These are phyloP conservation scores for Chaetomium fimeti DNA, from an alignment of 495 filamentous ascomycete species.

Conservation along the genomic window DNA sequence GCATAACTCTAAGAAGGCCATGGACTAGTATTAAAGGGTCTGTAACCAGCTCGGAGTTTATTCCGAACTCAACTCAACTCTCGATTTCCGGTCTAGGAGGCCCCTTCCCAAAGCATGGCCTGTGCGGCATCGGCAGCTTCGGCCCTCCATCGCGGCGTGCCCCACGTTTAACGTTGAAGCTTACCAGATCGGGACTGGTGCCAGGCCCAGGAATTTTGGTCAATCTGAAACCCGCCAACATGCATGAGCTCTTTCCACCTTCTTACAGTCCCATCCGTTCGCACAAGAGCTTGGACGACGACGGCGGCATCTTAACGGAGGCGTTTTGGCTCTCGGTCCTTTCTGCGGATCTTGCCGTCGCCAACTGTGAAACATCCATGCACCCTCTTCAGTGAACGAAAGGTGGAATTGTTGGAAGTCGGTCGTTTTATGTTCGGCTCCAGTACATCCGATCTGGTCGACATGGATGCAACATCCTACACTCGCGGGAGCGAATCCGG, in stretches of 20 bases:
- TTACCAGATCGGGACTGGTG: constrained; percentile 9
- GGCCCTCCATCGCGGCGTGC: constrained; percentile 11
- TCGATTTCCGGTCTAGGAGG: not conserved
- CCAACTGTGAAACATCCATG: constrained; percentile 13
- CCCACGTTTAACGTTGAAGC: constrained; percentile 1
- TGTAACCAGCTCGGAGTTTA: too few relatives aligned
- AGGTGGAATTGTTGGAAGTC: too few relatives aligned
- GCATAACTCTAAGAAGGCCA: too few relatives aligned
- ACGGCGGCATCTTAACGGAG: constrained; percentile 10
- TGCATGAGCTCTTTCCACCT: constrained; percentile 2
- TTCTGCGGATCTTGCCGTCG: not conserved
- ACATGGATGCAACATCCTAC: constrained; percentile 11
- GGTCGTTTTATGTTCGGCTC: constrained; percentile 11
- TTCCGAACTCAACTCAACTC: too few relatives aligned
- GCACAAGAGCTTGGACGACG: constrained; percentile 7
- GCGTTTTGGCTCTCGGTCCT: not conserved
- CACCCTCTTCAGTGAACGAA: not conserved
- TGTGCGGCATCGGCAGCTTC: constrained; percentile 10
- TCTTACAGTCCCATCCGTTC: constrained; percentile 13
- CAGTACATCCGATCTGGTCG: constrained; percentile 8
- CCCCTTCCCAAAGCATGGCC: not conserved
- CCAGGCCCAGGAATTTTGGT: constrained; percentile 13
- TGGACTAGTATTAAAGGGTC: too few relatives aligned
- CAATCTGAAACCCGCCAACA: constrained; percentile 22
- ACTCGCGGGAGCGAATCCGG: constrained; percentile 9